These are phyloP conservation scores for Clavariopsis aquatica DNA, from an alignment of 495 filamentous ascomycete species.

Conservation along the genomic window DNA sequence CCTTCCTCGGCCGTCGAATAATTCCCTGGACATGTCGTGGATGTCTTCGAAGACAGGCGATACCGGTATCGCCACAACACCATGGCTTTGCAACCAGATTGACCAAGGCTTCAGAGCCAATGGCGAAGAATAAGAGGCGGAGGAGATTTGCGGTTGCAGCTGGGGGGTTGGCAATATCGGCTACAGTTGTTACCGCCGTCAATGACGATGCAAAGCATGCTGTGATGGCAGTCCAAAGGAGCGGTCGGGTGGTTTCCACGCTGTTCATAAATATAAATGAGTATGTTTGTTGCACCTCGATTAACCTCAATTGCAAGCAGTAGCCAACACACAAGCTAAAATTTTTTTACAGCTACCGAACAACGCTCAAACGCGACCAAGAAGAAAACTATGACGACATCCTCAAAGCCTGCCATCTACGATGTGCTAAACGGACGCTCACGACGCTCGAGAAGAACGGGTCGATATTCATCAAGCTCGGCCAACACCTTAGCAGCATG, in stretches of 20 bases:
- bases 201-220: slow-evolving; percentile 71
- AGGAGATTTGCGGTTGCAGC: slow-evolving; percentile 51
- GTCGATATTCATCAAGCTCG: slow-evolving; percentile 97
- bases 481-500: slow-evolving; percentile 95
- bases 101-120: slow-evolving; percentile 1
- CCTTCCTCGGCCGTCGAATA: slow-evolving; percentile 22
- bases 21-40: slow-evolving; percentile 37
- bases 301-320: too few relatives aligned
- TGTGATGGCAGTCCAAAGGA: slow-evolving; percentile 72
- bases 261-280: slow-evolving; percentile 86
- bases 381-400: slow-evolving; percentile 62
- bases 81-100: slow-evolving; percentile 26
- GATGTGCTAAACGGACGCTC: slow-evolving; percentile 87
- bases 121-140: slow-evolving; percentile 21
- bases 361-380: slow-evolving; percentile 65
- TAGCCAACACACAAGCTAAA: too few relatives aligned
- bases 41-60: slow-evolving; percentile 33
- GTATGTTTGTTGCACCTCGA: too few relatives aligned
- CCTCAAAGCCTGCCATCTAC: slow-evolving; percentile 85
- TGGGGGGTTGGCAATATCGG: slow-evolving; percentile 55
- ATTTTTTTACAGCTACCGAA: slow-evolving; percentile 26
- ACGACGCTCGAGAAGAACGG: slow-evolving; percentile 89
- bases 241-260: slow-evolving; percentile 74
- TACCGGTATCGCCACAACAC: slow-evolving; percentile 13
- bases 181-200: slow-evolving; percentile 64